Percentiles rank a stretch among this genome's conserved stretches.
phyloP scores from a whole-genome alignment of 495 filamentous ascomycete genomes.

The Neohortaea acidophila region DNA sequence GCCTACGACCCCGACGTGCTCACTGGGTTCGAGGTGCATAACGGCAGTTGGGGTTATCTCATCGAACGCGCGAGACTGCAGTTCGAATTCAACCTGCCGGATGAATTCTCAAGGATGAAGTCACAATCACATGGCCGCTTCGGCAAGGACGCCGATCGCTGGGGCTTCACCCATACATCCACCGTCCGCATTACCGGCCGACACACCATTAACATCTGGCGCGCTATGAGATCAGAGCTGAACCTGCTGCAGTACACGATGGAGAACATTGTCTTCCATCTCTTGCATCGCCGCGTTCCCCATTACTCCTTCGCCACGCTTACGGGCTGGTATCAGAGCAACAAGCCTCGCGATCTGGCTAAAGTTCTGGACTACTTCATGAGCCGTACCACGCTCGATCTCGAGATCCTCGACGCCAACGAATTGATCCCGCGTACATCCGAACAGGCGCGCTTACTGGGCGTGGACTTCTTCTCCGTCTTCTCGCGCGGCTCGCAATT shows the following conservation, averaged over 20 bases:
- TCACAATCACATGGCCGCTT: constrained; percentile 64
- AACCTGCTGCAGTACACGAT: constrained; percentile 86
- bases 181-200: constrained; percentile 77
- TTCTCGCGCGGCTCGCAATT: constrained; percentile 90
- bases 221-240: constrained; percentile 82
- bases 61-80: constrained; percentile 75
- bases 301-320: constrained; percentile 67
- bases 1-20: constrained; percentile 79
- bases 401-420: constrained; percentile 83
- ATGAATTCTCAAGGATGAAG: constrained; percentile 81
- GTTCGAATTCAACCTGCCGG: constrained; percentile 79
- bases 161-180: constrained; percentile 85
- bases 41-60: constrained; percentile 84
- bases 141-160: constrained; percentile 71
- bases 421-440: constrained; percentile 80
- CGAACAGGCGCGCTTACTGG: constrained; percentile 84
- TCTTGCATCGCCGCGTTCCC: constrained; percentile 79
- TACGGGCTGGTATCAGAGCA: constrained; percentile 64
- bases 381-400: constrained; percentile 60
- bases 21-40: constrained; percentile 90
- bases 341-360: constrained; percentile 48
- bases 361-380: constrained; percentile 70
- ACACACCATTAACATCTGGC: constrained; percentile 95
- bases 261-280: constrained; percentile 92
- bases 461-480: constrained; percentile 91